A percentile compares a stretch with the other conserved stretches of the same genome.
Evolutionary conservation across 202 grass and related monocot genomes (phyloP).

Genomic region (Dendrocalamus latiflorus): DNA sequence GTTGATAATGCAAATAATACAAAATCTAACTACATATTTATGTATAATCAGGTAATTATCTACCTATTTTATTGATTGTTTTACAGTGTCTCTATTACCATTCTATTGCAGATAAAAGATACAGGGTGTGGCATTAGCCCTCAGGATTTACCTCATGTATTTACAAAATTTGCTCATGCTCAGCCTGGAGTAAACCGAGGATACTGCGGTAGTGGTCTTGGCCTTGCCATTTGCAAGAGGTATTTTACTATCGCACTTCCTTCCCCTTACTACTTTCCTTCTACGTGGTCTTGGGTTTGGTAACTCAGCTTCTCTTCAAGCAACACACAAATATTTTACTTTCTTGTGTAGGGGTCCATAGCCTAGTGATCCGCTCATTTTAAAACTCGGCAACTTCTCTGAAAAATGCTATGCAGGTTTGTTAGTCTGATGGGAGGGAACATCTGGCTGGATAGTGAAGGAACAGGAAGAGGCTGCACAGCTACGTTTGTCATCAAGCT

Average conservation of each 20-base stretch:
- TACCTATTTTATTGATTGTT: background rate
- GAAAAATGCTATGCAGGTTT: slow-evolving; percentile 52
- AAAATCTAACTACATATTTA: background rate
- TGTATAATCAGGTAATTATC: background rate
- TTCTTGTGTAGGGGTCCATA: background rate
- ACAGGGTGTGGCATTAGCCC: slow-evolving; percentile 88
- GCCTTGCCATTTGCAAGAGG: slow-evolving; percentile 91
- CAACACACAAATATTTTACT: background rate
- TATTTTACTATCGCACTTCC: no score
- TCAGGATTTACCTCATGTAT: slow-evolving; percentile 76
- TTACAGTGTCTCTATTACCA: slow-evolving; percentile 14
- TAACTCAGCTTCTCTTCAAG: background rate
- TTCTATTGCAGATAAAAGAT: slow-evolving; percentile 67
- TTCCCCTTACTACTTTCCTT: background rate
- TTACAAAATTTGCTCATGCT: slow-evolving; percentile 76
- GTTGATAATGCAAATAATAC: no score
- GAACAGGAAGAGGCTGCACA: slow-evolving; percentile 79
- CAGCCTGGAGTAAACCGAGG: slow-evolving; percentile 52
- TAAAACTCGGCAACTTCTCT: background rate
- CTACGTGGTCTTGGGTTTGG: background rate
- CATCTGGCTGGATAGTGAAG: slow-evolving; percentile 97
- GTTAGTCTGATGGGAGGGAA: slow-evolving; percentile 84
- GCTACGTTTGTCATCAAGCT: slow-evolving; percentile 74
- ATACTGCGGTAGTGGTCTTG: slow-evolving; percentile 72
- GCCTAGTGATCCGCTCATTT: background rate